Conservation (phyloP, 306 rosid genomes). For the Malus fusca region DNA sequence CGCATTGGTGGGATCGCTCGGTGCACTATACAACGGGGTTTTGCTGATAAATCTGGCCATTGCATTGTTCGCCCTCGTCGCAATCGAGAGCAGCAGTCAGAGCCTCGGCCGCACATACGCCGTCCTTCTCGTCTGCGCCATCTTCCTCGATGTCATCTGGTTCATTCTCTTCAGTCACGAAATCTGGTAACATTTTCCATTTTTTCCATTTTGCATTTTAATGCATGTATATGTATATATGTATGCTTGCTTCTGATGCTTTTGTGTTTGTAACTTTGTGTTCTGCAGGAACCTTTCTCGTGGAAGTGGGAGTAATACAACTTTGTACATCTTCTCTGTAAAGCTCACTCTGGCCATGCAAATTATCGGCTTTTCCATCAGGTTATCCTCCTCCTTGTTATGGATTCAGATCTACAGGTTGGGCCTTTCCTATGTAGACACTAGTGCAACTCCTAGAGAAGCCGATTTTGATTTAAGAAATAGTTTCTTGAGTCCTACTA, state of each 20-base stretch:
- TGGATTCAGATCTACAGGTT: slow-evolving; percentile 97
- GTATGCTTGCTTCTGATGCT: neutral
- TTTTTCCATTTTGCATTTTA: neutral
- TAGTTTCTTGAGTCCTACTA: slow-evolving; percentile 78
- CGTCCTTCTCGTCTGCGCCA: slow-evolving; percentile 64
- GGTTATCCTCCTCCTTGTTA: slow-evolving; percentile 67
- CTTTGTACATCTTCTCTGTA: slow-evolving; percentile 59
- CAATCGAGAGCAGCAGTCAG: slow-evolving; percentile 95
- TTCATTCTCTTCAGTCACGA: slow-evolving; percentile 66
- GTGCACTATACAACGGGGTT: slow-evolving; percentile 87
- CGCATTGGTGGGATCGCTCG: slow-evolving; percentile 83
- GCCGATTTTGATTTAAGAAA: slow-evolving; percentile 64
- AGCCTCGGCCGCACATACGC: slow-evolving; percentile 94
- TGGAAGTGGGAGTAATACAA: slow-evolving; percentile 23
- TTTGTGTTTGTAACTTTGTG: neutral
- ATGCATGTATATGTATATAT: neutral
- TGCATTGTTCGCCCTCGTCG: slow-evolving; percentile 84
- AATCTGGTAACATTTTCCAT: slow-evolving; percentile 45
- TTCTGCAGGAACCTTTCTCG: slow-evolving; percentile 69
- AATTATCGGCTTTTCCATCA: slow-evolving; percentile 56
- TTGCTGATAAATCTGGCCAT: slow-evolving; percentile 64
- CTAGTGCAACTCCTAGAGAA: slow-evolving; percentile 37
- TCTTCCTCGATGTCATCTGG: slow-evolving; percentile 73
- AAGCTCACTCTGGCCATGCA: slow-evolving; percentile 81
- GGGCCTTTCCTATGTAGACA: slow-evolving; percentile 64